Evolutionary conservation across 2,329 filamentous ascomycete genomes (phyloP), one percentile per base, ranked within the genome.

Genomic region (Clarireedia monteithiana): DNA sequence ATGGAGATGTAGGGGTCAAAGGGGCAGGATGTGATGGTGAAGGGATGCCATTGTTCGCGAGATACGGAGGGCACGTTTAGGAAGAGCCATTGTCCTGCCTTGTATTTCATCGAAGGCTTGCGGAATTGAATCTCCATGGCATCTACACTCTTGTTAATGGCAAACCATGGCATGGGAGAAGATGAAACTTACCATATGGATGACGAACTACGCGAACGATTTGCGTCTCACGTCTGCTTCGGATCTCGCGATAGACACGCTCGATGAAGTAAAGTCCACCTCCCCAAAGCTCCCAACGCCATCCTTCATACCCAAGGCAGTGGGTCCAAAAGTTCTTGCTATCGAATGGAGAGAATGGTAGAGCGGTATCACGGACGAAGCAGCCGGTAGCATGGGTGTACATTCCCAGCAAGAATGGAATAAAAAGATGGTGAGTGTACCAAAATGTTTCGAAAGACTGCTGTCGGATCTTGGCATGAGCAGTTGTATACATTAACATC

Each of bases 341-440:
- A 10, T 88, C 91, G 63, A 99, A 94, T 2, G 94, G 94, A 6
- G 91, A 96, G 64, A 85, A 79, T 2, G 84, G 81, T 0, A 82
- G 67, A 5, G 77, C 71, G 1, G 84, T 86, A 69, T 96, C 91
- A 63, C 94, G 88, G 40, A 99, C 94, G 74, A 99, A 99, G 74
- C 94, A 99, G 58, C 91, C 91, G 6, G 89, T 89, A 1, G 94
- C 92, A 72, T 99, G 94, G 12, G 92, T 97, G 73, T 97, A 99
- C 64, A 99, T 84, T 47, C 83, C 92, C 46, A 99, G 79, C 67
- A 97, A 74, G 72, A 99, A 99, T 1, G 94, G 92, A 59, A 99
- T 88, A 68, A 97, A 97, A n/a, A 99, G 81, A 67, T 99, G 94
- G 73, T 99, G 94, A 0, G 91, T 96, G 74, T 99, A 99, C 94